These are phyloP conservation scores for Didymosphaeria variabile DNA, from an alignment of 2,329 filamentous ascomycete species.

Conservation along the genomic window DNA sequence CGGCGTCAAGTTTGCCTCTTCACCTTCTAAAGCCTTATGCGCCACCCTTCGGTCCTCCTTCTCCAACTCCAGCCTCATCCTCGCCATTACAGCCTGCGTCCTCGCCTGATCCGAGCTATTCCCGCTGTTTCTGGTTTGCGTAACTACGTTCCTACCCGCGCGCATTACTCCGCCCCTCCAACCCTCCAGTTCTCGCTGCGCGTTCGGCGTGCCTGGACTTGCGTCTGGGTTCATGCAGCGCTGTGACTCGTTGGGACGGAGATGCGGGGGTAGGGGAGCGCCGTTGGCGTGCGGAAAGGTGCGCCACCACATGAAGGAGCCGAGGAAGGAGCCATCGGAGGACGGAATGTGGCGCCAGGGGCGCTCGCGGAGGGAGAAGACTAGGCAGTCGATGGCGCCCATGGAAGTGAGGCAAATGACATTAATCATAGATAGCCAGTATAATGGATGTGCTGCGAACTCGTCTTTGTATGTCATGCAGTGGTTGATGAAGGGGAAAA, in stretches of 20 bases:
- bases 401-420: slow-evolving; percentile 70
- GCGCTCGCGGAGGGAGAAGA: slow-evolving; percentile 75
- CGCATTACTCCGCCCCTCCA: slow-evolving; percentile 7
- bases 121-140: slow-evolving; percentile 23
- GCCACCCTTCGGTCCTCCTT: slow-evolving; percentile 36
- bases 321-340: slow-evolving; percentile 53
- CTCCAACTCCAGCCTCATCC: slow-evolving; percentile 51
- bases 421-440: slow-evolving; percentile 63
- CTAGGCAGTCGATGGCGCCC: slow-evolving; percentile 71
- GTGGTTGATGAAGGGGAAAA: slow-evolving; percentile 74
- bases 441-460: slow-evolving; percentile 63
- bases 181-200: background rate
- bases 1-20: slow-evolving; percentile 1
- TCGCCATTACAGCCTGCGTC: slow-evolving; percentile 47
- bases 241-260: slow-evolving; percentile 1
- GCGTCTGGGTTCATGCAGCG: slow-evolving; percentile 10
- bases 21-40: slow-evolving; percentile 6
- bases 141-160: slow-evolving; percentile 13
- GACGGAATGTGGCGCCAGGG: slow-evolving; percentile 70
- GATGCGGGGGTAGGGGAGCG: too few species aligned
- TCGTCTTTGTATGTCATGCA: slow-evolving; percentile 66
- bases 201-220: slow-evolving; percentile 12
- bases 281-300: background rate
- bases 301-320: slow-evolving; percentile 40
- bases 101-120: slow-evolving; percentile 35